phyloP scores from a whole-genome alignment of 2,329 filamentous ascomycete species.

The Sporothrix luriei region DNA sequence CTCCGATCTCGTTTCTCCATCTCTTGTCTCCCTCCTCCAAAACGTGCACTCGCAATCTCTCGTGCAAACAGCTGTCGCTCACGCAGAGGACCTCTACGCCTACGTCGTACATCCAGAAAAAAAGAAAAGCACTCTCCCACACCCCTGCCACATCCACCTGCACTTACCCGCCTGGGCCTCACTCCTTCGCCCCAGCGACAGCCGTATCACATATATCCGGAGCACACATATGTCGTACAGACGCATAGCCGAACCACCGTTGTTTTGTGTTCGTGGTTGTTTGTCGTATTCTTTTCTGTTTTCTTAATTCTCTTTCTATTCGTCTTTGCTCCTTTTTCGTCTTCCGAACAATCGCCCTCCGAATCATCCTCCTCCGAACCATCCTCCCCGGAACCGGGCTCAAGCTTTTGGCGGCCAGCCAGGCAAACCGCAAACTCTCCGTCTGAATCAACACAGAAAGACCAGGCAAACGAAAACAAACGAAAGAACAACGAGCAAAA shows the following conservation, averaged over 20 bases:
- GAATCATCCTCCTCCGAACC: not conserved
- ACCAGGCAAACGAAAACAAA: not conserved
- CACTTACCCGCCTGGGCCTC: slow-evolving; percentile 16
- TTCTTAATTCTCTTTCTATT: not conserved
- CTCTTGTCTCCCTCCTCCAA: not conserved
- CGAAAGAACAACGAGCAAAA: not conserved
- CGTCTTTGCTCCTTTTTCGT: not conserved
- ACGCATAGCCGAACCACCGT: not conserved
- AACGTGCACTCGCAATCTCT: not conserved
- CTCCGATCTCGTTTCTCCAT: not conserved
- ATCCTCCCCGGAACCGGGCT: not conserved
- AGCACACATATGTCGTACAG: no score
- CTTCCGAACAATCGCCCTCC: not conserved
- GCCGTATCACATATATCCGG: slow-evolving; percentile 10
- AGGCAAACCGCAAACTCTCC: not conserved
- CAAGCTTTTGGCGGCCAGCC: not conserved
- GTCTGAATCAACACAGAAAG: slow-evolving; percentile 7
- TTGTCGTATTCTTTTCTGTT: not conserved
- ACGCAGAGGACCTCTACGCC: not conserved
- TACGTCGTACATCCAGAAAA: no score
- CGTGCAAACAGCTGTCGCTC: not conserved
- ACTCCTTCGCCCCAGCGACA: slow-evolving; percentile 29
- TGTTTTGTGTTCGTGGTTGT: not conserved
- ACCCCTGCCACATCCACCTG: slow-evolving; percentile 16
- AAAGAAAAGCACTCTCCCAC: not conserved